Evolutionary conservation across 352 stramenopile species (phyloP).

Genomic region (Globisporangium megalacanthum): DNA sequence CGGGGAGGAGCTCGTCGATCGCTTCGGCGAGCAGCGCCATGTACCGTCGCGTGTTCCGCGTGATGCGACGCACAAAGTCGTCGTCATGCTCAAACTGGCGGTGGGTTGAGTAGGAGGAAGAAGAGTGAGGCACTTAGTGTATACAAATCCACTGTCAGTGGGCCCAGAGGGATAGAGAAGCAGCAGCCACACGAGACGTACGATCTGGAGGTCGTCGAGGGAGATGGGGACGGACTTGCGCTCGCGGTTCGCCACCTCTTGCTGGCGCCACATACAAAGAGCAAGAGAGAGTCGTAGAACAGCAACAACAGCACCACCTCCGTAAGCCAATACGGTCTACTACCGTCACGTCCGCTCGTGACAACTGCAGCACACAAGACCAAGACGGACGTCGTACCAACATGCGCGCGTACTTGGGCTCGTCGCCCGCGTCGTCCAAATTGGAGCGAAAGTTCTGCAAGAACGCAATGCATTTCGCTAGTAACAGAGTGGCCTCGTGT

Average conservation of each 20-base stretch:
- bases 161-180: not conserved
- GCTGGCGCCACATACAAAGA: constrained; percentile 21
- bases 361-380: no score
- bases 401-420: constrained; percentile 76
- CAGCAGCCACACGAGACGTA: constrained; percentile 22
- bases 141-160: not conserved
- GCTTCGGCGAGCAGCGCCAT: constrained; percentile 85
- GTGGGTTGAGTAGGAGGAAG: no score
- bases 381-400: constrained; percentile 49
- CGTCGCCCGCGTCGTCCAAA: constrained; percentile 49
- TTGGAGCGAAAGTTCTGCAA: constrained; percentile 72
- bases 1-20: constrained; percentile 82
- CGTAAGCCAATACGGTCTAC: no score
- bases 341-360: no score
- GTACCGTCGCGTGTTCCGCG: constrained; percentile 85
- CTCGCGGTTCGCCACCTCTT: constrained; percentile 87
- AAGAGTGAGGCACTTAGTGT: not conserved
- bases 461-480: constrained; percentile 77
- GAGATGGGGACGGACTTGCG: constrained; percentile 71
- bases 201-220: constrained; percentile 76
- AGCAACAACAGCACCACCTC: no score
- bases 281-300: not conserved
- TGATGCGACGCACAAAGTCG: constrained; percentile 78
- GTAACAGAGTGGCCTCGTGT: not conserved
- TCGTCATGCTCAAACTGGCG: constrained; percentile 75